Percentiles rank a stretch among this genome's conserved stretches.
Conservation (phyloP, 73 alveolate species). For the Effrenium voratum region DNA sequence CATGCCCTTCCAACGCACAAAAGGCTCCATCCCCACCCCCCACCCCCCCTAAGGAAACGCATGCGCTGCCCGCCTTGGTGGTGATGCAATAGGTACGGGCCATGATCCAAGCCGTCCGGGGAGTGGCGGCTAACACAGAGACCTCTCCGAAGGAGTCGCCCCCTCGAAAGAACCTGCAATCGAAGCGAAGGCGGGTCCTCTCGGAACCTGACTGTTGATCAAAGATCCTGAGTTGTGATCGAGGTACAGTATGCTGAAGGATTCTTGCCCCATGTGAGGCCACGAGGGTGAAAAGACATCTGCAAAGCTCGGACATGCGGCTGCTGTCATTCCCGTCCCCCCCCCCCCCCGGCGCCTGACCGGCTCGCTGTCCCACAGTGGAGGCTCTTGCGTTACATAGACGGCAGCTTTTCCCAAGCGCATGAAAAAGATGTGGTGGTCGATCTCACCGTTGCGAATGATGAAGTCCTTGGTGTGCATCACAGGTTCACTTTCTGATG, state of each 20-base stretch:
- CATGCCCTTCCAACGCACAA: too few species aligned
- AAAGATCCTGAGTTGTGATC: background rate
- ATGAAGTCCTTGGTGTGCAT: background rate
- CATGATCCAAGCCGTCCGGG: slow-evolving; percentile 59
- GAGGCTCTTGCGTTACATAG: slow-evolving; percentile 34
- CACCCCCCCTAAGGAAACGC: background rate
- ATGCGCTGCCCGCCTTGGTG: slow-evolving; percentile 14
- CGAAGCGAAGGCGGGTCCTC: background rate
- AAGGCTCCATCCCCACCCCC: background rate
- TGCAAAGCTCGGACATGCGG: background rate
- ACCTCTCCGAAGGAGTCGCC: slow-evolving; percentile 65
- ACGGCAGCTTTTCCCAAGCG: slow-evolving; percentile 37
- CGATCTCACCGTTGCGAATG: slow-evolving; percentile 45
- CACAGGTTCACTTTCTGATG: too few species aligned
- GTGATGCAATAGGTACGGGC: slow-evolving; percentile 42
- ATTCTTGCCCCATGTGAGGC: background rate
- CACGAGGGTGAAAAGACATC: too few species aligned
- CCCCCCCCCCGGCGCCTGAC: slow-evolving; percentile 1
- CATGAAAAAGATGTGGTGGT: slow-evolving; percentile 48
- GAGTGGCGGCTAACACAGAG: slow-evolving; percentile 28
- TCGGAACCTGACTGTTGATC: background rate
- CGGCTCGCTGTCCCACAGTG: slow-evolving; percentile 31
- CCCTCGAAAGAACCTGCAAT: slow-evolving; percentile 12
- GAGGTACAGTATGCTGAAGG: background rate
- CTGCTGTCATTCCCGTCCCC: background rate